Evolutionary conservation across 2,329 filamentous ascomycete species (phyloP).

Genomic region (Metarhizium anisopliae): DNA sequence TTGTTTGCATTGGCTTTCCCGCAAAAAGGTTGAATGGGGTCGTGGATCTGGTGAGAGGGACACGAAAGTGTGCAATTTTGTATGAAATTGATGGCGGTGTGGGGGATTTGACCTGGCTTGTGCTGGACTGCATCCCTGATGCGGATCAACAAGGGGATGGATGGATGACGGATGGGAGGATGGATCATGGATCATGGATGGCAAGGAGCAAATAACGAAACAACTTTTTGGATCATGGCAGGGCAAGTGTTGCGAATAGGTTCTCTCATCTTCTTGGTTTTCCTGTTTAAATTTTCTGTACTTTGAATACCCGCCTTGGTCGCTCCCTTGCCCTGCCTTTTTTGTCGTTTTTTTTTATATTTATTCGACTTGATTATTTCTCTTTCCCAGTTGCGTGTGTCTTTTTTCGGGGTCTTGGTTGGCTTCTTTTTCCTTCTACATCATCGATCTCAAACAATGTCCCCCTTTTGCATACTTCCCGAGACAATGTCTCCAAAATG

Average conservation of each 20-base stretch:
- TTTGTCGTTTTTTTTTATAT: neutral
- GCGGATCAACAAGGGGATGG: neutral
- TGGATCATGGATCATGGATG: neutral
- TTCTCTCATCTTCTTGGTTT: neutral
- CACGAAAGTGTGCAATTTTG: neutral
- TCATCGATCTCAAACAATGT: slow-evolving; percentile 6
- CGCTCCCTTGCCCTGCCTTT: neutral
- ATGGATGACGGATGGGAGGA: neutral
- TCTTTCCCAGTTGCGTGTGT: neutral
- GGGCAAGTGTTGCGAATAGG: no score
- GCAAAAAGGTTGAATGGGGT: neutral
- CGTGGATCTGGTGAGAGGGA: neutral
- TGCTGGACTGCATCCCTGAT: neutral
- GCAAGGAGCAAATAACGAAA: neutral
- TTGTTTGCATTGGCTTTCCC: slow-evolving; percentile 1
- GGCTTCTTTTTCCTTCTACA: neutral
- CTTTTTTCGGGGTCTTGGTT: neutral
- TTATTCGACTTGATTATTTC: no score
- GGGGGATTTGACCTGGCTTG: neutral
- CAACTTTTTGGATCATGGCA: no score
- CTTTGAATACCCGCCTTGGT: neutral
- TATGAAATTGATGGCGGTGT: neutral
- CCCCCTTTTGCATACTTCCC: slow-evolving; percentile 3
- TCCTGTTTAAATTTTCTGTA: neutral
- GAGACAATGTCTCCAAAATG: neutral